A percentile compares a stretch with the other conserved stretches of the same genome.
phyloP scores from a whole-genome alignment of 306 rosid genomes.

The Quercus robur region DNA sequence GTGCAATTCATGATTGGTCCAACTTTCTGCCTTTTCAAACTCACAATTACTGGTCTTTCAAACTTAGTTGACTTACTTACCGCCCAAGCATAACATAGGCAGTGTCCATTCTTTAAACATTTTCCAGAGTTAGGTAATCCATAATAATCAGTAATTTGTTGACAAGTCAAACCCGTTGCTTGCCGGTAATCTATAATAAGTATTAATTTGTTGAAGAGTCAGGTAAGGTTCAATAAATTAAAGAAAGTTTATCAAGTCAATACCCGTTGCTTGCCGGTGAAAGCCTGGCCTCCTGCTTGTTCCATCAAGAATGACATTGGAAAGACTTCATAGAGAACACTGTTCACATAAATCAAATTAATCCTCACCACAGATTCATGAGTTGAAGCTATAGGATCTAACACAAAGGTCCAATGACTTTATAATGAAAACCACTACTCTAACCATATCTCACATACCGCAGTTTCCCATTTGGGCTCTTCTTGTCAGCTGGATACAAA shows the following conservation, averaged over 20 bases:
- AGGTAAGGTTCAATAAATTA: neutral
- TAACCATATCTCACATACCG: conserved; percentile 50
- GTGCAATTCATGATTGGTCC: neutral
- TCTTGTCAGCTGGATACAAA: conserved; percentile 95
- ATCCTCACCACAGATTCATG: neutral
- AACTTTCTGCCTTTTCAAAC: neutral
- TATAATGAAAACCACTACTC: neutral
- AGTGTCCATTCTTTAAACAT: neutral
- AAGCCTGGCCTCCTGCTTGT: conserved; percentile 94
- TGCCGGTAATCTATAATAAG: neutral
- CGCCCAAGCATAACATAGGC: neutral
- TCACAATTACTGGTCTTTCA: too few relatives aligned
- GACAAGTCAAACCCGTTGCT: neutral
- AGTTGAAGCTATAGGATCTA: neutral
- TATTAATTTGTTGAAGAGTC: neutral
- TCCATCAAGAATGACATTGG: conserved; percentile 98
- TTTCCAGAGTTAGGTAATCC: neutral
- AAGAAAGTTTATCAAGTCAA: neutral
- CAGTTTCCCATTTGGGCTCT: conserved; percentile 94
- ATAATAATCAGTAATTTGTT: neutral
- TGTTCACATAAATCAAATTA: conserved; percentile 22
- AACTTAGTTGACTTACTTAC: neutral
- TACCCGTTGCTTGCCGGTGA: conserved; percentile 92
- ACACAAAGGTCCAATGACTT: neutral
- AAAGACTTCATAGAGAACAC: conserved; percentile 93